These are phyloP conservation scores for Combretum micranthum DNA, from an alignment of 345 rosid genomes.

Conservation along the genomic window DNA sequence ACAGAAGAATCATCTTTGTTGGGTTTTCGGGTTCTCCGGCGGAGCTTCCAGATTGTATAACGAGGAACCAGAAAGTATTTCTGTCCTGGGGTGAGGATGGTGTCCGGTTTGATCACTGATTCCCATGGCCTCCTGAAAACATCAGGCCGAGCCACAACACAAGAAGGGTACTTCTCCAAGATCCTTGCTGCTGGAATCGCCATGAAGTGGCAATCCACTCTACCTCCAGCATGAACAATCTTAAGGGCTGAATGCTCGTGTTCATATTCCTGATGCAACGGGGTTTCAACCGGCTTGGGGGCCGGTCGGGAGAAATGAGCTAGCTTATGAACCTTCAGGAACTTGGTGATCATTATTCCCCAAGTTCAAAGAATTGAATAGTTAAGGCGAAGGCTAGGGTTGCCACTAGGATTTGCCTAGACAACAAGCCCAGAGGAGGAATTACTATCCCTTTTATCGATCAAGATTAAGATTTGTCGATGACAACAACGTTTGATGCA, in stretches of 20 bases:
- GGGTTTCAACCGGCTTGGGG: background rate
- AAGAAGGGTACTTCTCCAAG: constrained; percentile 36
- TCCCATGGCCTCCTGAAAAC: constrained; percentile 44
- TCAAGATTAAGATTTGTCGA: too few relatives aligned
- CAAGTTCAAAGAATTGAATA: too few relatives aligned
- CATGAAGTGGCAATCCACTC: constrained; percentile 30
- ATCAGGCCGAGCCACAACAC: constrained; percentile 32
- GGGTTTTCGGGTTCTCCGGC: constrained; percentile 13
- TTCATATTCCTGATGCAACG: background rate
- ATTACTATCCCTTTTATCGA: too few relatives aligned
- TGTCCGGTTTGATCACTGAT: constrained; percentile 27
- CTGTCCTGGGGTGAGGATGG: constrained; percentile 34
- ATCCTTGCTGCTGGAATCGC: constrained; percentile 30
- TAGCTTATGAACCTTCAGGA: constrained; percentile 19
- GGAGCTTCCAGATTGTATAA: constrained; percentile 34
- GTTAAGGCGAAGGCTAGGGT: too few relatives aligned
- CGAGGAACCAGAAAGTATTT: constrained; percentile 29
- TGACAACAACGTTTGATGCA: too few relatives aligned
- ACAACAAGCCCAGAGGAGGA: too few relatives aligned
- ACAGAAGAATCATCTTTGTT: too few relatives aligned
- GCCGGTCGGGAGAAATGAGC: constrained; percentile 5
- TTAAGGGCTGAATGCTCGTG: constrained; percentile 11
- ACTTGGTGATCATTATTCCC: constrained; percentile 24
- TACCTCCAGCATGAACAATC: constrained; percentile 35
- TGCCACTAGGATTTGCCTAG: too few relatives aligned